Percentiles rank a stretch among this genome's conserved stretches.
These are phyloP conservation scores for Aegilops bicornis DNA, from an alignment of 176 grass and related monocot genomes.

Conservation along the genomic window DNA sequence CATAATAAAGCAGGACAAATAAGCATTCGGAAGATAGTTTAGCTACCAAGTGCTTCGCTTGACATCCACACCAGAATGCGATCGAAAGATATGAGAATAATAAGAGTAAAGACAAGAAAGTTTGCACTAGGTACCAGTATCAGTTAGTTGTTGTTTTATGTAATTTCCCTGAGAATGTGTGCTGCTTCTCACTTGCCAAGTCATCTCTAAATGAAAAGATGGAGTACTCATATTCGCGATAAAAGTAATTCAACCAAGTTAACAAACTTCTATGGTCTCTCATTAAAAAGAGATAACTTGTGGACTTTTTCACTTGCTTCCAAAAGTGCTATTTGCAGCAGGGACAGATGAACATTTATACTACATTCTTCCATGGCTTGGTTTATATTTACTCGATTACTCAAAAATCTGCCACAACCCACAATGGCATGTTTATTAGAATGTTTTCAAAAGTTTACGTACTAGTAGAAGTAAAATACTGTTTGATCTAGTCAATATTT, in stretches of 20 bases:
- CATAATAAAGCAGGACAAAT: neutral
- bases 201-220: conserved; percentile 5
- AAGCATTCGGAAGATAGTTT: neutral
- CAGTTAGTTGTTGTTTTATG: neutral
- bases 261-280: neutral
- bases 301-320: neutral
- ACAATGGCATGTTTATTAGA: neutral
- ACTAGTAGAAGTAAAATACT: neutral
- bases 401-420: neutral
- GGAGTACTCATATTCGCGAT: neutral
- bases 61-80: neutral
- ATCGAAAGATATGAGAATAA: neutral
- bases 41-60: conserved; percentile 2
- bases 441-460: neutral
- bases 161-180: neutral
- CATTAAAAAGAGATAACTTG: neutral
- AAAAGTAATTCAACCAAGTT: neutral
- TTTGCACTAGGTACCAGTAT: neutral
- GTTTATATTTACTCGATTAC: neutral
- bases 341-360: neutral
- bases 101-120: neutral
- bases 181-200: neutral
- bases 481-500: neutral
- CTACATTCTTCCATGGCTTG: neutral
- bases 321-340: neutral